These are phyloP conservation scores for Blastobotrys indianensis DNA, from an alignment of 1,139 yeast species.

Conservation along the genomic window DNA sequence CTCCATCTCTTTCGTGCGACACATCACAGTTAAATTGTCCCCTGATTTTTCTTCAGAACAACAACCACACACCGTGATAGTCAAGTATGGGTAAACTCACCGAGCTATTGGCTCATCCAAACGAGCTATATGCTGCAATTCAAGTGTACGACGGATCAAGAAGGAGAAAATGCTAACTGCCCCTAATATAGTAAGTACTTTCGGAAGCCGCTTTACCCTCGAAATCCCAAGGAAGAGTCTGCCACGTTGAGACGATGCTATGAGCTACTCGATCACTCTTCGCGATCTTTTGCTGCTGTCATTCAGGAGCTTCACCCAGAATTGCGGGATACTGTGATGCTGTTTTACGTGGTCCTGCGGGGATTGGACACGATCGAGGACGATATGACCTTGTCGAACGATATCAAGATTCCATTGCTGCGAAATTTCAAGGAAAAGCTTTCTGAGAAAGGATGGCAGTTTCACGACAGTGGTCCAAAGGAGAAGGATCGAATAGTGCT, in stretches of 20 bases:
- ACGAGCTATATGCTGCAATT: conserved; percentile 62
- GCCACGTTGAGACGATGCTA: conserved; percentile 59
- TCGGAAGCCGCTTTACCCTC: conserved; percentile 46
- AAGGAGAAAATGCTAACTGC: conserved; percentile 1
- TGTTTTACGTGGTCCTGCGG: conserved; percentile 78
- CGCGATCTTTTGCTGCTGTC: conserved; percentile 90
- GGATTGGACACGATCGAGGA: conserved; percentile 97
- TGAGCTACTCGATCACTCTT: conserved; percentile 59
- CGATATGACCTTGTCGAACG: conserved; percentile 79
- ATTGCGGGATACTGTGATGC: conserved; percentile 66
- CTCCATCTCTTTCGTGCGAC: not conserved
- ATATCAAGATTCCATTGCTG: conserved; percentile 66
- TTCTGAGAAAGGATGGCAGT: conserved; percentile 68
- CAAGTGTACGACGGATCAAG: conserved; percentile 40
- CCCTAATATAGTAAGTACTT: conserved; percentile 23
- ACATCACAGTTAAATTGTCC: not conserved
- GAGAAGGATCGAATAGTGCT: conserved; percentile 81
- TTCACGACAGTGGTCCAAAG: conserved; percentile 59
- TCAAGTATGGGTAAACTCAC: conserved; percentile 63
- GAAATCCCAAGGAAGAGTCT: conserved; percentile 41
- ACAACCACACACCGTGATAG: not conserved
- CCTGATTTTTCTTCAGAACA: not conserved
- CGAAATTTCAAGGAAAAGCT: conserved; percentile 58
- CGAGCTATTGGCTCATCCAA: conserved; percentile 63
- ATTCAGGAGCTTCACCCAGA: conserved; percentile 90